Conservation (phyloP, 805 yeast genomes). For the Yarrowia sp. region DNA sequence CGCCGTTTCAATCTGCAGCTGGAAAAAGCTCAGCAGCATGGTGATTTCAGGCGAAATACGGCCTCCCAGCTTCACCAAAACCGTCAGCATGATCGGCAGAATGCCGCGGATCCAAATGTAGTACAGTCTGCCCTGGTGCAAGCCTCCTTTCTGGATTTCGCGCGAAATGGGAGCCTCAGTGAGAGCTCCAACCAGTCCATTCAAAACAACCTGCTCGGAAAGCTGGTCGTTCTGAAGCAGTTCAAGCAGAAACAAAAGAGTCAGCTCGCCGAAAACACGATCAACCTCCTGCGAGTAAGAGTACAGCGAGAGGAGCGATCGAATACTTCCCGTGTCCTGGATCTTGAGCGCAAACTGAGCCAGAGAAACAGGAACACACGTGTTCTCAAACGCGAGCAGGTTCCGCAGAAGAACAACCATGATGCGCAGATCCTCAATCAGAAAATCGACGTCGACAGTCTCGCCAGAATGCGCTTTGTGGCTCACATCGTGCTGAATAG, state of each 20-base stretch:
- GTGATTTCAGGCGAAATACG: conserved; percentile 63
- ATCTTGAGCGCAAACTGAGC: conserved; percentile 52
- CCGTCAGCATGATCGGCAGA: conserved; percentile 59
- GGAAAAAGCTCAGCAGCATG: conserved; percentile 59
- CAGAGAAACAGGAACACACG: conserved; percentile 28
- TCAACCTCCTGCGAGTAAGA: conserved; percentile 67
- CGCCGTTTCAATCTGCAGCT: conserved; percentile 62
- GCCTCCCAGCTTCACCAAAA: conserved; percentile 62
- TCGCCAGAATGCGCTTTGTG: neutral
- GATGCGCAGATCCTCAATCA: conserved; percentile 62
- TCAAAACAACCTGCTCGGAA: conserved; percentile 62
- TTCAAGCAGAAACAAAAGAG: conserved; percentile 67
- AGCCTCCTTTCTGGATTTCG: conserved; percentile 62
- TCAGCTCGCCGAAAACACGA: conserved; percentile 67
- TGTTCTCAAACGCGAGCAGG: conserved; percentile 43
- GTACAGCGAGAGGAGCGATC: conserved; percentile 61
- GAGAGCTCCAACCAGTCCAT: conserved; percentile 65
- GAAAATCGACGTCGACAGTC: conserved; percentile 30
- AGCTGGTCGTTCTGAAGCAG: conserved; percentile 58
- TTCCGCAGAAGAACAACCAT: conserved; percentile 63
- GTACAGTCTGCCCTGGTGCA: conserved; percentile 53
- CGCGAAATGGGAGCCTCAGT: conserved; percentile 72
- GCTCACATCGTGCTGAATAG: conserved; percentile 56
- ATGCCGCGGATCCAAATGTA: conserved; percentile 85
- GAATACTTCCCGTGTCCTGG: conserved; percentile 57